Conservation (phyloP, 1,284 basidiomycete genomes). For the Melanopsichium pennsylvanicum region DNA sequence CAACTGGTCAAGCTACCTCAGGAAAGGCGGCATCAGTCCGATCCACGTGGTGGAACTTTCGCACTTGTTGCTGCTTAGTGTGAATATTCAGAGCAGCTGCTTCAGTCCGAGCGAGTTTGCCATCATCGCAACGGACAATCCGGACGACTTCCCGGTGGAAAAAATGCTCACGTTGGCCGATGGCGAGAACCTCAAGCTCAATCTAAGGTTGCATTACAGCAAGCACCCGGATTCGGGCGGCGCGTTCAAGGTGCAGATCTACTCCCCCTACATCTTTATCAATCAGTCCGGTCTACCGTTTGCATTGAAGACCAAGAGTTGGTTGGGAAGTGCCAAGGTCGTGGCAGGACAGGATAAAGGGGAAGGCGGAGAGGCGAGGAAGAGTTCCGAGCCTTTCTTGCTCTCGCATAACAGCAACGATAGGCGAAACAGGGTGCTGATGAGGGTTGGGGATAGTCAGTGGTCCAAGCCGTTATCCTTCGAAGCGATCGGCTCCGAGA, state of each 20-base stretch:
- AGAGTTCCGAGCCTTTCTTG: slow-evolving; percentile 69
- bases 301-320: slow-evolving; percentile 77
- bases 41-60: slow-evolving; percentile 93
- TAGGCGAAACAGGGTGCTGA: slow-evolving; percentile 82
- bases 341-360: slow-evolving; percentile 78
- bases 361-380: slow-evolving; percentile 64
- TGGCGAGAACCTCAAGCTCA: slow-evolving; percentile 78
- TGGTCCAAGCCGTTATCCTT: slow-evolving; percentile 76
- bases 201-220: slow-evolving; percentile 82
- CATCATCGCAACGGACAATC: slow-evolving; percentile 93
- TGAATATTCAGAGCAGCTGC: slow-evolving; percentile 80
- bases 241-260: slow-evolving; percentile 98
- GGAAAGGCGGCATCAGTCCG: slow-evolving; percentile 93
- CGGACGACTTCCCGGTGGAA: slow-evolving; percentile 88
- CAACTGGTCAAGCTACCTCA: slow-evolving; percentile 81
- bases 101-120: slow-evolving; percentile 97
- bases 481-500: slow-evolving; percentile 90
- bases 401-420: slow-evolving; percentile 83
- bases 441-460: slow-evolving; percentile 83
- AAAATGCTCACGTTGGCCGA: slow-evolving; percentile 79
- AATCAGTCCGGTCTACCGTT: slow-evolving; percentile 94
- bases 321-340: slow-evolving; percentile 77
- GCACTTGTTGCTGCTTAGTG: slow-evolving; percentile 91
- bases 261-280: slow-evolving; percentile 87
- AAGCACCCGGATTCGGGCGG: slow-evolving; percentile 87